These are phyloP conservation scores for Epichloe typhina DNA, from an alignment of 2,329 filamentous ascomycete species.

Conservation along the genomic window DNA sequence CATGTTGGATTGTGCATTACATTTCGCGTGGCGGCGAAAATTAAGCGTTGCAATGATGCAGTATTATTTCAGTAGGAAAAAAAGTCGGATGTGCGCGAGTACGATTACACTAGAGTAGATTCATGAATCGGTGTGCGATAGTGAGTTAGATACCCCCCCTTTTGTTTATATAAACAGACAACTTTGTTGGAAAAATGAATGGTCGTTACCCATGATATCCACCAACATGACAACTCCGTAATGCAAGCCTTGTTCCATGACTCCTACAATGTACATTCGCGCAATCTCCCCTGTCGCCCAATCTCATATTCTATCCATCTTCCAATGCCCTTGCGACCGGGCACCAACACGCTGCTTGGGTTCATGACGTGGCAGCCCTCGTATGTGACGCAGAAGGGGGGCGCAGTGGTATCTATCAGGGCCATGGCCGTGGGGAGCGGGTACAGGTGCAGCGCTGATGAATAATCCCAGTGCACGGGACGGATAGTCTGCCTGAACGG, in stretches of 20 bases:
- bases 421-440: slow-evolving; percentile 77
- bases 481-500: slow-evolving; percentile 72
- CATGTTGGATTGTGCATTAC: neutral
- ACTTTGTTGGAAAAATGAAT: neutral
- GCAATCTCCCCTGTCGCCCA: slow-evolving; percentile 42
- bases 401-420: slow-evolving; percentile 68
- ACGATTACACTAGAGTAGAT: neutral
- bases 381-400: slow-evolving; percentile 78
- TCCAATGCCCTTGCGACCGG: slow-evolving; percentile 53
- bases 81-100: neutral
- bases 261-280: slow-evolving; percentile 45
- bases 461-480: slow-evolving; percentile 85
- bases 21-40: neutral
- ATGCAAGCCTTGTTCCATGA: neutral
- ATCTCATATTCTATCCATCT: slow-evolving; percentile 84
- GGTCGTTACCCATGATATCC: neutral
- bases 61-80: neutral
- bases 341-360: slow-evolving; percentile 62
- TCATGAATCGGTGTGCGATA: neutral
- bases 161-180: too few relatives aligned
- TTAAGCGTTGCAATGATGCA: too few relatives aligned
- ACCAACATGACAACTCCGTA: too few relatives aligned
- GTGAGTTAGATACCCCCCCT: neutral
- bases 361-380: slow-evolving; percentile 96
- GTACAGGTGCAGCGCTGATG: slow-evolving; percentile 64